A percentile compares a stretch with the other conserved stretches of the same genome.
Conservation (phyloP, 2,329 filamentous ascomycete species). For the Exophiala mesophila region DNA sequence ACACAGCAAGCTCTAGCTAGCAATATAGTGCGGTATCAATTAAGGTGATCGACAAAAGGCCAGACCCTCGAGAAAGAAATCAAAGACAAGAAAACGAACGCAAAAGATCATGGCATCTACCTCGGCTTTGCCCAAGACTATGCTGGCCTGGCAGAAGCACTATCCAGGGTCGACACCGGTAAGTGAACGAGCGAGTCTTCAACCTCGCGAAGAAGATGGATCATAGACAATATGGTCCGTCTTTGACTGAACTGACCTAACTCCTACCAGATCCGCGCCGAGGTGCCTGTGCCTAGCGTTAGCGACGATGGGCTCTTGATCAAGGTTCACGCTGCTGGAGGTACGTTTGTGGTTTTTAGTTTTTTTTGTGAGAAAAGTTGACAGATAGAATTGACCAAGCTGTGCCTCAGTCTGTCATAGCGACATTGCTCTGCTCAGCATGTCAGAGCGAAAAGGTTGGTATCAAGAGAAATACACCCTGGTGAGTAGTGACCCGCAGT, state of each 20-base stretch:
- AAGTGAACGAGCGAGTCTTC: background rate
- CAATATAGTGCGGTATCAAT: too few relatives aligned
- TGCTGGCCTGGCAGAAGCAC: constrained; percentile 22
- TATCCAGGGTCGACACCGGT: constrained; percentile 9
- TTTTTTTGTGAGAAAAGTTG: background rate
- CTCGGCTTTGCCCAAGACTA: constrained; percentile 9
- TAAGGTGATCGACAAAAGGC: too few relatives aligned
- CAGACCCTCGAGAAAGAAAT: too few relatives aligned
- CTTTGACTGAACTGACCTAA: background rate
- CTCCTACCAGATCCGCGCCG: constrained; percentile 5
- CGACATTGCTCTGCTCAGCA: constrained; percentile 2
- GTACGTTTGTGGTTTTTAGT: too few relatives aligned
- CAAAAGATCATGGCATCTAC: background rate
- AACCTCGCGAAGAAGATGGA: background rate
- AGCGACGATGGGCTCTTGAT: constrained; percentile 11
- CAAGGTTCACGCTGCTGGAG: constrained; percentile 17
- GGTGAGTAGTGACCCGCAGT: too few relatives aligned
- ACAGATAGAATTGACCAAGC: background rate
- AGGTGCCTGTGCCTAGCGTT: constrained; percentile 11
- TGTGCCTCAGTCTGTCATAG: constrained; percentile 5
- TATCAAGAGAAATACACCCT: constrained; percentile 5
- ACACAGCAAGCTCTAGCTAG: too few relatives aligned
- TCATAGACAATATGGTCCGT: background rate
- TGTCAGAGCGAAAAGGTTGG: background rate
- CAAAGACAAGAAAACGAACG: background rate